Evolutionary conservation across 164 flowering plant genomes (phyloP).

Genomic region (Dillenia suffruticosa): DNA sequence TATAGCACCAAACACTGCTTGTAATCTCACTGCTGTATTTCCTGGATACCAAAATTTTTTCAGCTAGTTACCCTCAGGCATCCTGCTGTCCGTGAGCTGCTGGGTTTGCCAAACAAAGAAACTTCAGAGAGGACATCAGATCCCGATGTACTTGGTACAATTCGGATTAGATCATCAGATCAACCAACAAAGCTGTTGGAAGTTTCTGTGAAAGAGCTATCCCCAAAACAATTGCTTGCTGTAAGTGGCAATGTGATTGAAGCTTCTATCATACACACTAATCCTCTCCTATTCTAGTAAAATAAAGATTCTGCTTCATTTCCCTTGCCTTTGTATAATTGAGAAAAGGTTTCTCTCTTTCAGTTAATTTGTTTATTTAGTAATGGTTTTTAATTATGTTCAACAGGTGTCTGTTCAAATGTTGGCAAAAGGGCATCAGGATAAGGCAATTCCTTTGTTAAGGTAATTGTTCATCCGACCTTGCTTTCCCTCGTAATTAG

Average conservation of each 20-base stretch:
- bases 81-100: slow-evolving; percentile 43
- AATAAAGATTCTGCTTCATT: background rate
- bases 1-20: too few relatives aligned
- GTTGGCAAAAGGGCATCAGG: slow-evolving; percentile 44
- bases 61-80: slow-evolving; percentile 67
- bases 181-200: slow-evolving; percentile 12
- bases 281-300: background rate
- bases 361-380: too few relatives aligned
- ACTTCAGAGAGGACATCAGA: slow-evolving; percentile 14
- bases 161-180: slow-evolving; percentile 13
- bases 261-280: too few relatives aligned
- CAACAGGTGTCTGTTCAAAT: slow-evolving; percentile 55
- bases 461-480: slow-evolving; percentile 30
- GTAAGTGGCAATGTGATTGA: slow-evolving; percentile 39
- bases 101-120: slow-evolving; percentile 47
- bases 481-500: background rate
- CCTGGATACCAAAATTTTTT: slow-evolving; percentile 12
- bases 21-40: background rate
- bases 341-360: background rate
- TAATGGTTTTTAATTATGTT: background rate
- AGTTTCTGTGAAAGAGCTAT: slow-evolving; percentile 32
- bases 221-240: slow-evolving; percentile 50
- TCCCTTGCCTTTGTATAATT: slow-evolving; percentile 6
- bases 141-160: slow-evolving; percentile 13
- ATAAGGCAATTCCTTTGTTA: slow-evolving; percentile 53